Evolutionary conservation across 2,329 filamentous ascomycete species (phyloP).

Genomic region (Falciphora oryzae): DNA sequence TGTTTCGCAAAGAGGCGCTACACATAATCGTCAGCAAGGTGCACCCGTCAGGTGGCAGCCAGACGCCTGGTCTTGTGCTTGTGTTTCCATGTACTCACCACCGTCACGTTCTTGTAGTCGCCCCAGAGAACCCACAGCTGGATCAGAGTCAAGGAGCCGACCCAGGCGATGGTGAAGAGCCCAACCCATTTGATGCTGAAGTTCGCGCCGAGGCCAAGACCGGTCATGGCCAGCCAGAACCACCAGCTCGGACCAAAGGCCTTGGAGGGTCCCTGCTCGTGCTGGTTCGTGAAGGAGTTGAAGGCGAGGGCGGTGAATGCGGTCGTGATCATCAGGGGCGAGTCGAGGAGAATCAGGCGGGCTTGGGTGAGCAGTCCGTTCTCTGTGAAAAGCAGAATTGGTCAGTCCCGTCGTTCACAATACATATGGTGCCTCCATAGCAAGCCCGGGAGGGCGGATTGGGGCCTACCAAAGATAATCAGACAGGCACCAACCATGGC

Average conservation of each 20-base stretch:
- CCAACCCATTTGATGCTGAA: slow-evolving; percentile 98
- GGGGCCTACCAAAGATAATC: slow-evolving; percentile 77
- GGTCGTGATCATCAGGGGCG: slow-evolving; percentile 87
- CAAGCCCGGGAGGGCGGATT: neutral
- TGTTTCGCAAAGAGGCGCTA: slow-evolving; percentile 86
- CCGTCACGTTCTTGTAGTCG: slow-evolving; percentile 78
- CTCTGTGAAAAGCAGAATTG: slow-evolving; percentile 49
- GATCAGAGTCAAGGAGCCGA: slow-evolving; percentile 80
- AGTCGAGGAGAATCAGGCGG: slow-evolving; percentile 91
- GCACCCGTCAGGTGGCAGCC: neutral
- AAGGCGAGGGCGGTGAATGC: slow-evolving; percentile 87
- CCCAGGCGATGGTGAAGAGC: slow-evolving; percentile 97
- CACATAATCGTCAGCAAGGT: slow-evolving; percentile 14
- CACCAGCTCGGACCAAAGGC: slow-evolving; percentile 91
- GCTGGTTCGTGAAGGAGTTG: slow-evolving; percentile 91
- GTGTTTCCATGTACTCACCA: slow-evolving; percentile 40
- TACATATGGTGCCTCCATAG: neutral
- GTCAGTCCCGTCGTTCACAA: neutral
- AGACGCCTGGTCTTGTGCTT: neutral
- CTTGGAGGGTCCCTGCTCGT: slow-evolving; percentile 83
- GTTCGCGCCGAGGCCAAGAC: slow-evolving; percentile 82
- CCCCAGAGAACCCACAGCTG: slow-evolving; percentile 95
- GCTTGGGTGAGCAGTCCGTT: slow-evolving; percentile 95
- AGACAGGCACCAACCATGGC: slow-evolving; percentile 77
- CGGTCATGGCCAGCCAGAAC: slow-evolving; percentile 91